Evolutionary conservation across 2,329 filamentous ascomycete species (phyloP), one percentile per base, ranked within the genome.

Genomic region (Talaromyces sp.): DNA sequence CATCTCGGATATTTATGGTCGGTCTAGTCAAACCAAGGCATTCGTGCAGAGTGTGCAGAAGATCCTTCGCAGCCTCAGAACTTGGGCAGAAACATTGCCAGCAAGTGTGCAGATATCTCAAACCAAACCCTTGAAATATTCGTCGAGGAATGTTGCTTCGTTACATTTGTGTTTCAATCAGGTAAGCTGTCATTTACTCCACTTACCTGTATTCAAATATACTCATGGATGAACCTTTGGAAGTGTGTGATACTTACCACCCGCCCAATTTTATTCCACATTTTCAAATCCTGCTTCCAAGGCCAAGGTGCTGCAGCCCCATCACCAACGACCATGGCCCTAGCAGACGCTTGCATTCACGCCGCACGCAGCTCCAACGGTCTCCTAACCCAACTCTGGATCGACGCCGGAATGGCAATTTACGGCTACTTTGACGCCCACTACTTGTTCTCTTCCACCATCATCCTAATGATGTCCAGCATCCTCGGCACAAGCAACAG

Each of bases 381-480:
- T 10, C 67, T 71, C 9, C 67, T 69, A 9, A 67, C 67, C 10
- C 69, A 68, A 11, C 61, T 70, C 27, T 70, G 69, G 69, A 66
- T 60, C 10, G 69, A 70, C 43, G 64, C 64, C 7, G 63, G 63
- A 22, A 64, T 67, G 62, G 49, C 64, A 35, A 68, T 64, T 6
- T 67, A 68, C 45, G 57, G 66, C 47, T 65, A 68, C 61, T 50
- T 69, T 62, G 62, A 68, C 27, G 60, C 66, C 5, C 64, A 67
- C 31, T 67, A 67, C 37, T 57, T 67, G 25, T 67, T 67, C 35
- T 67, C 66, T n/a, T 67, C 66, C 3, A 67, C 66, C 25, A 67
- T 67, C n/a, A 67, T 67, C 39, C 66, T 67, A 22, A 66, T 67
- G 66, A 67, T 67, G 66, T 66, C 66, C 25, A 65, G 64, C 61